A percentile compares a stretch with the other conserved stretches of the same genome.
phyloP scores from a whole-genome alignment of 106 monocot genomes.

The Triglochin maritima region DNA sequence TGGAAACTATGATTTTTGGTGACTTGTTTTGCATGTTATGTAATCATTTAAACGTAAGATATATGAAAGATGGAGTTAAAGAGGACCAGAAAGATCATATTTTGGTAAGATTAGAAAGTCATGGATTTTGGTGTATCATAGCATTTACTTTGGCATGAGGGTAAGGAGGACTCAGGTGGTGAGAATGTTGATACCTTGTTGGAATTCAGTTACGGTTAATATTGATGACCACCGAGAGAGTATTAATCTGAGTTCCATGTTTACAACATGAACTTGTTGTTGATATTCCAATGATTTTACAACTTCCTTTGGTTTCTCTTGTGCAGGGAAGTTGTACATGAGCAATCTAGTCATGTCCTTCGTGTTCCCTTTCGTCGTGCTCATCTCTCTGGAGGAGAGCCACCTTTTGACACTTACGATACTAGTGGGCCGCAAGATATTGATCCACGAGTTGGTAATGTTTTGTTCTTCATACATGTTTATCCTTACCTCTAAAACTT shows the following conservation, averaged over 20 bases:
- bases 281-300: no score
- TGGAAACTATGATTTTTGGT: no score
- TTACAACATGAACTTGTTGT: no score
- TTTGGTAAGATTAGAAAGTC: no score
- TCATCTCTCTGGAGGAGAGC: conserved; percentile 63
- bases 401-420: conserved; percentile 81
- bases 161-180: no score
- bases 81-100: no score
- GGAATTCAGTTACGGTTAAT: neutral
- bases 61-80: no score
- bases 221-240: neutral
- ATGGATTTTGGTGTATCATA: no score
- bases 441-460: conserved; percentile 46
- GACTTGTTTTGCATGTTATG: no score
- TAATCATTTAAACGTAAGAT: no score
- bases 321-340: conserved; percentile 68
- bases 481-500: neutral
- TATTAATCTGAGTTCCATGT: no score
- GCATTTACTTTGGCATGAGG: no score
- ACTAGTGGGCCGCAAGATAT: conserved; percentile 92
- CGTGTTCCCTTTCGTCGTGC: conserved; percentile 76
- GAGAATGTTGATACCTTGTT: neutral
- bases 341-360: conserved; percentile 62
- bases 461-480: neutral
- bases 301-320: neutral